Base-by-base conservation (phyloP, 768 basidiomycete species). In the Russula earlei region DNA sequence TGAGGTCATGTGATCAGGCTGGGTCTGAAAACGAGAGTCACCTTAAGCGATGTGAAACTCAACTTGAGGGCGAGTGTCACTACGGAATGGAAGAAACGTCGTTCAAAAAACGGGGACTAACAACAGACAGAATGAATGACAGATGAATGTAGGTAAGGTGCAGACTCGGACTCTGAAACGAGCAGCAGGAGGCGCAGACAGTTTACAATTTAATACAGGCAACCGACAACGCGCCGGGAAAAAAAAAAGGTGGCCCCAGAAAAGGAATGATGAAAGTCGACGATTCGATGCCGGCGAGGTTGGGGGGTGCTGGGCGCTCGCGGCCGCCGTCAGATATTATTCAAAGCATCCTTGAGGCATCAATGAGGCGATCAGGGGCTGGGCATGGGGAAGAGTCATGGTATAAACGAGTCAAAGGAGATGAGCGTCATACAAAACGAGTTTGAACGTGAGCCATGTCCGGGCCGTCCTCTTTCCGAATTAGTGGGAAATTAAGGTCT, bases 251-350 rank as follows among this genome's bases (percentile, higher is more conserved):
- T 24, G 33, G 47, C 2, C 0, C n/a, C 52, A 14, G 44, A 58
- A 54, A 58, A 58, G 57, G 57, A 43, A 58, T 49, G 57, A 58
- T 58, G 57, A 54, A 58, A 54, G 25, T 45, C n/a, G 49, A 40
- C 27, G 57, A 58, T 58, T 52, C 34, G 46, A 58, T 58, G 56
- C 47, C 57, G 52, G 57, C 52, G 54, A 31, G n/a, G n/a, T n/a
- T n/a, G n/a, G n/a, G n/a, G n/a, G n/a, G n/a, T n/a, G n/a, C n/a
- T n/a, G n/a, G n/a, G n/a, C n/a, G n/a, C n/a, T n/a, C n/a, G n/a
- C n/a, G n/a, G n/a, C 3, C 22, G 38, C 57, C 57, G 24, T 43
- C n/a, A n/a, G n/a, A n/a, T n/a, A n/a, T n/a, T n/a, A n/a, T n/a
- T n/a, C n/a, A n/a, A n/a, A n/a, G n/a, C n/a, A n/a, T n/a, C n/a